Percentiles rank a stretch among this genome's conserved stretches.
phyloP scores from a whole-genome alignment of 1,284 basidiomycete genomes.

The Megacollybia platyphylla region DNA sequence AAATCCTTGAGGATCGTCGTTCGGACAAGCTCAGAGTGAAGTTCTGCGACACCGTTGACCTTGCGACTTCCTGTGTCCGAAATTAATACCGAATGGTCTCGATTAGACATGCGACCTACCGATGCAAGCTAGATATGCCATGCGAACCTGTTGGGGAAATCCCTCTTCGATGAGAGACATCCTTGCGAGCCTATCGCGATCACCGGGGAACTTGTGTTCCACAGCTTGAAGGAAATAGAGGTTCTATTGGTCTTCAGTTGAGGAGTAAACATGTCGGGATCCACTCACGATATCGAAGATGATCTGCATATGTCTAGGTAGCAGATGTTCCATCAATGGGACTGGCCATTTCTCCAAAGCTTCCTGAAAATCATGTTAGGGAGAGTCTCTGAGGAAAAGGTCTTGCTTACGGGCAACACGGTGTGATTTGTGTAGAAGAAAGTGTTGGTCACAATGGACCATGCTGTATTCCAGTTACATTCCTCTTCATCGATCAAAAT shows the following conservation, averaged over 20 bases:
- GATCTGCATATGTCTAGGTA: conserved; percentile 82
- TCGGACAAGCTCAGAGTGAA: conserved; percentile 63
- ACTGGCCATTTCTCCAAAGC: conserved; percentile 84
- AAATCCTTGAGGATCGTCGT: conserved; percentile 87
- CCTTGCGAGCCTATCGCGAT: conserved; percentile 63
- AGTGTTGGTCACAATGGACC: conserved; percentile 77
- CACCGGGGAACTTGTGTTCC: conserved; percentile 80
- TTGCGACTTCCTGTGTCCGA: conserved; percentile 51
- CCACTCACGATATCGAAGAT: conserved; percentile 75
- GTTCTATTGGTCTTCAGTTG: conserved; percentile 22
- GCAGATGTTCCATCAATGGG: conserved; percentile 65
- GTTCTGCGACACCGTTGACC: conserved; percentile 92
- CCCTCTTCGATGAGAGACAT: conserved; percentile 93
- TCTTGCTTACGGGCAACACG: conserved; percentile 49
- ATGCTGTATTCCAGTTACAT: conserved; percentile 70
- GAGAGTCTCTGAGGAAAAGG: neutral
- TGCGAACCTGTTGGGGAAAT: conserved; percentile 72
- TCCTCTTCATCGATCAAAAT: conserved; percentile 85
- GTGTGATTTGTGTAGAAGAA: conserved; percentile 95
- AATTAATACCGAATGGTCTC: no score
- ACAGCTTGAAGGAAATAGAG: conserved; percentile 42
- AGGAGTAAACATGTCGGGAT: neutral
- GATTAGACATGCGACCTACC: conserved; percentile 23
- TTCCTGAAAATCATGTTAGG: conserved; percentile 29
- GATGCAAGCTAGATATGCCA: conserved; percentile 77